Base-by-base conservation (phyloP, 441 rosid species). In the Erodium moschatum region DNA sequence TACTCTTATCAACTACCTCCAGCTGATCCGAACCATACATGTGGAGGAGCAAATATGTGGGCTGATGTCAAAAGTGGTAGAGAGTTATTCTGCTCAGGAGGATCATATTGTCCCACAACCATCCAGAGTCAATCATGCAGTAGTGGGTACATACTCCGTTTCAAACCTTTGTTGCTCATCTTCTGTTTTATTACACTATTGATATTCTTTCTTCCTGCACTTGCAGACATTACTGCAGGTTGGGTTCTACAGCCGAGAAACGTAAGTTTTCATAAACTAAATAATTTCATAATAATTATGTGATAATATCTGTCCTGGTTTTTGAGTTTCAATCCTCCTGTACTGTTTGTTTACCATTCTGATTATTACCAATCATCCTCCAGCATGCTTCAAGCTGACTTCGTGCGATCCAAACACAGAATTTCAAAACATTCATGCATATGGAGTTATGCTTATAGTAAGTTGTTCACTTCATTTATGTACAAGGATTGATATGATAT, bases 31-130 rank as follows among this genome's bases (percentile, higher is more conserved):
- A 88, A 87, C 82, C 96, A 86, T 73, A 85, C 89, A 15, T 94
- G 98, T 82, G 97, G 98, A 61, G 97, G 98, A 65, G 97, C 98
- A 69, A 85, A 94, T 69, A 70, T 87, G 64, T 94, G 98, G 98
- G 88, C 96, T 1, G 97, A 88, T 81, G 78, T 87, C 65, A 68
- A 29, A 52, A 79, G 77, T 38, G 81, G 96, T 66, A 42, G 77
- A 12, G 96, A 94, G 77, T 75, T 91, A 13, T 94, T 94, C 84
- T 94, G 98, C 75, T 76, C 92, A 1, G 87, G 86, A 0, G 97
- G 98, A 70, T 88, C 91, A 11, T 94, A 84, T 77, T 94, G 98
- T 70, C 94, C 96, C n/a, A 78, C 96, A 46, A 85, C 96, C 9
- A 80, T 84, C 48, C 70, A 69, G 24, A 74, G 77, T 76, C 68